phyloP scores from a whole-genome alignment of 2,329 filamentous ascomycete genomes.

The Lasiodiplodia citricola region DNA sequence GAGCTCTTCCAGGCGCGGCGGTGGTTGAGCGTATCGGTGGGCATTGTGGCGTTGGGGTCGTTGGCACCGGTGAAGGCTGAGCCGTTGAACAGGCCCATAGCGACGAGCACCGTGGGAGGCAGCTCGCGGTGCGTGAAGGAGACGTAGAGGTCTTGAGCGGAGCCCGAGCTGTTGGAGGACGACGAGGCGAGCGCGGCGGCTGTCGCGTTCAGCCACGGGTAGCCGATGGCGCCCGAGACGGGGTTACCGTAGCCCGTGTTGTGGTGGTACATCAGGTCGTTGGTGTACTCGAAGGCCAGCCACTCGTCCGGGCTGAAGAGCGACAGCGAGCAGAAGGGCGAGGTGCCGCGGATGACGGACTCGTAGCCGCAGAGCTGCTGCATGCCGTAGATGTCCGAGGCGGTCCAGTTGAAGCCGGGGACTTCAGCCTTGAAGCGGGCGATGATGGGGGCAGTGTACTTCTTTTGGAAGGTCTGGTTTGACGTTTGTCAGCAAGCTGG shows the following conservation, averaged over 20 bases:
- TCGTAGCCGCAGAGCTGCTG: slow-evolving; percentile 71
- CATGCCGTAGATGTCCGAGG: slow-evolving; percentile 68
- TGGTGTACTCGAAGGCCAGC: slow-evolving; percentile 70
- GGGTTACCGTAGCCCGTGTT: slow-evolving; percentile 69
- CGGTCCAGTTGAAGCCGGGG: slow-evolving; percentile 67
- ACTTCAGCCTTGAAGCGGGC: slow-evolving; percentile 60
- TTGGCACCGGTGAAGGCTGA: slow-evolving; percentile 60
- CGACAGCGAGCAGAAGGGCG: slow-evolving; percentile 64
- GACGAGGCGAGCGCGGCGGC: slow-evolving; percentile 54
- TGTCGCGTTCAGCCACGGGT: slow-evolving; percentile 71
- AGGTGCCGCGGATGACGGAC: slow-evolving; percentile 66
- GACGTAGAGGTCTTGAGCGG: slow-evolving; percentile 65
- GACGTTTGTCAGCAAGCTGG: slow-evolving; percentile 2
- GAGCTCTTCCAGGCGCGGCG: slow-evolving; percentile 68
- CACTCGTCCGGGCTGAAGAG: slow-evolving; percentile 67
- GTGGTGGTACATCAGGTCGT: slow-evolving; percentile 68
- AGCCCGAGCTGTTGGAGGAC: slow-evolving; percentile 41
- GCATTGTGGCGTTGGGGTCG: slow-evolving; percentile 68
- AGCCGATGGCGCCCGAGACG: slow-evolving; percentile 63
- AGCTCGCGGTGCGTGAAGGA: slow-evolving; percentile 74
- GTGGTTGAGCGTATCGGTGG: slow-evolving; percentile 66
- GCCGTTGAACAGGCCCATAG: slow-evolving; percentile 74
- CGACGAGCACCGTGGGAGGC: slow-evolving; percentile 69
- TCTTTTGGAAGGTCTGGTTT: slow-evolving; percentile 52
- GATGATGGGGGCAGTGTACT: slow-evolving; percentile 66